These are phyloP conservation scores for Monosporascus cannonballus DNA, from an alignment of 2,329 filamentous ascomycete genomes.

Conservation along the genomic window DNA sequence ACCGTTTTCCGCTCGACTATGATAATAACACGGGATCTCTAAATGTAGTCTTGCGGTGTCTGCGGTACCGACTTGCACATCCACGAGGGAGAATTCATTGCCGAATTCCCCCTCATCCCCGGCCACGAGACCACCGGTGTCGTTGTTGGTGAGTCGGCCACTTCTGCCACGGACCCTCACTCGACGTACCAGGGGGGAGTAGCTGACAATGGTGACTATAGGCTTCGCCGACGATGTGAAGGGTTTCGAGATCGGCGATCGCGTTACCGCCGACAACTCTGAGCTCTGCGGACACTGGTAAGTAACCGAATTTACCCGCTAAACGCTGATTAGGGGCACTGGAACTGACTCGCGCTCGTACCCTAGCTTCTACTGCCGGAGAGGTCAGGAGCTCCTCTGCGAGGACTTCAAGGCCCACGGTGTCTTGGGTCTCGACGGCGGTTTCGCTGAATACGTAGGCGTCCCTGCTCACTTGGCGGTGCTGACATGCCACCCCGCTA, in stretches of 20 bases:
- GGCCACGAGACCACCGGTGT: constrained; percentile 65
- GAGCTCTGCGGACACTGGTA: constrained; percentile 62
- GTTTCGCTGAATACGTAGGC: constrained; percentile 61
- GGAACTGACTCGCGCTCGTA: constrained; percentile 5
- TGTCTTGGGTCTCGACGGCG: constrained; percentile 58
- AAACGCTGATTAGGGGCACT: background rate
- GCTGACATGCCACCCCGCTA: constrained; percentile 23
- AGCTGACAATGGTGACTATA: constrained; percentile 9
- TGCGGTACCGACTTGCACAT: constrained; percentile 44
- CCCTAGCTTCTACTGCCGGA: constrained; percentile 59
- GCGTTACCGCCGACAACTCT: constrained; percentile 58
- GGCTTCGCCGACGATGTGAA: constrained; percentile 43
- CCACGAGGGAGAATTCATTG: constrained; percentile 62
- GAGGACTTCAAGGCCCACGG: constrained; percentile 63
- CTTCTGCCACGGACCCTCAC: constrained; percentile 34
- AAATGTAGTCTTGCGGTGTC: constrained; percentile 26
- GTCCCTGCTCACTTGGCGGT: constrained; percentile 34
- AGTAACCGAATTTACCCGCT: constrained; percentile 1
- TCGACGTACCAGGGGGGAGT: background rate
- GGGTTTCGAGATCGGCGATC: constrained; percentile 55
- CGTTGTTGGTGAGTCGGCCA: constrained; percentile 41
- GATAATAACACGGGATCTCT: constrained; percentile 8
- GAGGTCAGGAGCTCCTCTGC: constrained; percentile 61
- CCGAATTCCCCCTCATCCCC: constrained; percentile 59
- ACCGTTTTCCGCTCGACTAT: background rate